Evolutionary conservation across 2,329 filamentous ascomycete genomes (phyloP).

Genomic region (Diaporthe destruens): DNA sequence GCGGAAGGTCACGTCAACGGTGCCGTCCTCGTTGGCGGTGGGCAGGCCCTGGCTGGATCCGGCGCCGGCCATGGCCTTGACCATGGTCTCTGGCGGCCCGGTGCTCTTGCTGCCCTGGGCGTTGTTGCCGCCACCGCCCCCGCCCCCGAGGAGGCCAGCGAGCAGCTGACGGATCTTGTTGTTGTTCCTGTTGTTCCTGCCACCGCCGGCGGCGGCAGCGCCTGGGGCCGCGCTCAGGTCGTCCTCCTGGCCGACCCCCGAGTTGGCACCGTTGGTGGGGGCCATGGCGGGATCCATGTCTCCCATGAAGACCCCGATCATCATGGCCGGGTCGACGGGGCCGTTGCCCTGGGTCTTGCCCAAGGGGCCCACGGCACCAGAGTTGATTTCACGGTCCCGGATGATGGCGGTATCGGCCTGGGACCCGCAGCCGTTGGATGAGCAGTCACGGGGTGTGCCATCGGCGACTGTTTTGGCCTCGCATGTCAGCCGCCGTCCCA

Average conservation of each 20-base stretch:
- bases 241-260: conserved; percentile 51
- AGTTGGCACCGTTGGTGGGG: conserved; percentile 50
- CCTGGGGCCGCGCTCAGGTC: conserved; percentile 44
- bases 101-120: conserved; percentile 58
- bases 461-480: conserved; percentile 56
- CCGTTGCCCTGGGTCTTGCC: conserved; percentile 65
- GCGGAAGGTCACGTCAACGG: conserved; percentile 68
- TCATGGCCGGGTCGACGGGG: conserved; percentile 61
- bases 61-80: conserved; percentile 61
- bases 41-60: conserved; percentile 64
- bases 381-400: conserved; percentile 61
- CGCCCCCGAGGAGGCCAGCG: conserved; percentile 46
- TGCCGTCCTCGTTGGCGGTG: conserved; percentile 65
- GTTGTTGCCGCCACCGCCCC: conserved; percentile 46
- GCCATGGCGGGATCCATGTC: conserved; percentile 42
- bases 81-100: conserved; percentile 56
- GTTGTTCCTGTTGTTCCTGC: conserved; percentile 16
- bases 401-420: conserved; percentile 70
- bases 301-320: conserved; percentile 66
- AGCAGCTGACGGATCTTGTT: conserved; percentile 45
- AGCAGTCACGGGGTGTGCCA: conserved; percentile 69
- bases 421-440: conserved; percentile 62
- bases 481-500: conserved; percentile 9
- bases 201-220: not conserved
- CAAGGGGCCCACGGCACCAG: conserved; percentile 62